Base-by-base conservation (phyloP, 208 protist species). In the Phytomonas francai region DNA sequence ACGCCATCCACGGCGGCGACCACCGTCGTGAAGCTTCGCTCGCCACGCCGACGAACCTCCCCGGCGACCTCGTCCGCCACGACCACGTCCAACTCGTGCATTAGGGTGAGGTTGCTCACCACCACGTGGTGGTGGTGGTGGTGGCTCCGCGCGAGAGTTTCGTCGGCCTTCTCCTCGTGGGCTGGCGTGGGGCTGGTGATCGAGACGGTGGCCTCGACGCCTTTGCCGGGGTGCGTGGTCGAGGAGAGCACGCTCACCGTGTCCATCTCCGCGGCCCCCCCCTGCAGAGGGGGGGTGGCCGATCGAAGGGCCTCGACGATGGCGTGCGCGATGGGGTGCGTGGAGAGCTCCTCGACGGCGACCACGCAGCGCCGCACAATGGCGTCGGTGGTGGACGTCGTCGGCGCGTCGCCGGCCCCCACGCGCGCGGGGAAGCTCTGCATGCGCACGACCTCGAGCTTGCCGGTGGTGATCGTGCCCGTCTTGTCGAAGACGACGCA, bases 401-500 rank as follows among this genome's bases (percentile, higher is more conserved):
- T 74, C 70, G 29, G 56, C 77, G 70, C 14, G 69, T 42, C 58
- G 58, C 28, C 65, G 28, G 16, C 59, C 25, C 22, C 49, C 28
- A 32, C 12, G 29, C n/a, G 56, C 77, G 70, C 14, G 69, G n/a
- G 19, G 39, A 39, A 66, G n/a, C 54, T 45, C 32, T 27, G 42
- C 63, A 27, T 70, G 42, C 27, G 66, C 0, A 88, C 80, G 28
- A 98, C 89, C n/a, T 71, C 59, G 25, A 97, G 89, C 60, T 81
- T 82, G 14, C 97, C 98, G 7, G 72, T 77, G 4, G 98, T 98
- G n/a, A 99, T 81, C 2, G 98, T 99, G n/a, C 98, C 98, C 0
- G 98, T 99, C 80, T 99, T 99, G 79, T 99, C 98, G 42, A 99
- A 97, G 28, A 97, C 75, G 3, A 99, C 79, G 31, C 85, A 91